phyloP scores from a whole-genome alignment of 352 stramenopile genomes.

The Blastocystis sp. region DNA sequence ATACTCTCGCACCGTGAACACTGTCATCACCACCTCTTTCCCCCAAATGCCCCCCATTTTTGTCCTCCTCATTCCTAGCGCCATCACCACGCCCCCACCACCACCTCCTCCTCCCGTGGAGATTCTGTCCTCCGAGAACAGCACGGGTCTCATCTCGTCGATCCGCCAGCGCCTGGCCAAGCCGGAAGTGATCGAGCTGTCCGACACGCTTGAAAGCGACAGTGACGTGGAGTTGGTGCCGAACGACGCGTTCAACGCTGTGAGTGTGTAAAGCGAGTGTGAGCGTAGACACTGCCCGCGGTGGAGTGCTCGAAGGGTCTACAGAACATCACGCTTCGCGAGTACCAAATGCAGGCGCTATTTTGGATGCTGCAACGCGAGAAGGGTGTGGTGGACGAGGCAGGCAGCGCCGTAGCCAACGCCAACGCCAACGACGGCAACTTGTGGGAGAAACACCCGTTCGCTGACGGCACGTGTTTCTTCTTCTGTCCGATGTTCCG shows the following conservation, averaged over 20 bases:
- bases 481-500: constrained; percentile 65
- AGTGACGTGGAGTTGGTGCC: background rate
- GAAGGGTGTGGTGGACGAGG: constrained; percentile 56
- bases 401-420: constrained; percentile 48
- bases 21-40: constrained; percentile 2
- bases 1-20: constrained; percentile 4
- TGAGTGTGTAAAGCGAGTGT: background rate
- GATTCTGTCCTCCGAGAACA: constrained; percentile 42
- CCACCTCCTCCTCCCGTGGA: background rate
- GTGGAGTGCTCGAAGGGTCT: constrained; percentile 69
- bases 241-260: constrained; percentile 44
- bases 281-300: constrained; percentile 5
- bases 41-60: background rate
- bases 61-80: background rate
- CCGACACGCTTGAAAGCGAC: background rate
- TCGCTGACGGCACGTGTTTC: background rate
- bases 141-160: constrained; percentile 24
- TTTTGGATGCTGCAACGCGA: constrained; percentile 83
- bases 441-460: constrained; percentile 56
- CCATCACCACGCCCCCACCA: background rate
- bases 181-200: background rate
- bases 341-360: constrained; percentile 81
- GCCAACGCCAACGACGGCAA: constrained; percentile 22
- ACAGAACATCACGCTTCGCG: constrained; percentile 76
- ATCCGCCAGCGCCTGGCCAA: constrained; percentile 6